A percentile compares a stretch with the other conserved stretches of the same genome.
phyloP scores from a whole-genome alignment of 805 yeast genomes.

The Candida nanaspora region DNA sequence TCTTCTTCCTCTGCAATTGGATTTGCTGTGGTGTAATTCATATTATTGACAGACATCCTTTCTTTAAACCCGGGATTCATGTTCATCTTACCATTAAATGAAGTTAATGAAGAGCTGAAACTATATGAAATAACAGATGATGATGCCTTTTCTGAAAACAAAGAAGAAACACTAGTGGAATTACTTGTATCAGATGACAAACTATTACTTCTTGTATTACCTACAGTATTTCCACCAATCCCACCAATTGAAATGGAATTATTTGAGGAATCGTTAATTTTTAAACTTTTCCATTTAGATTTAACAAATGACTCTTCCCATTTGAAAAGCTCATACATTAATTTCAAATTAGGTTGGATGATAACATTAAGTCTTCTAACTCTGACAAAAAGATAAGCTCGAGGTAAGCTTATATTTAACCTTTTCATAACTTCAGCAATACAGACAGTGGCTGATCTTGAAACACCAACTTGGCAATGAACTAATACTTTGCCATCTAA shows the following conservation, averaged over 20 bases:
- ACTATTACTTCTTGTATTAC: neutral
- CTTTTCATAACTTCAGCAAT: conserved; percentile 92
- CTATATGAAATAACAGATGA: conserved; percentile 4
- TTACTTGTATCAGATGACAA: neutral
- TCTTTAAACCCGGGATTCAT: no score
- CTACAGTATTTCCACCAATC: neutral
- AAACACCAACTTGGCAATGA: conserved; percentile 94
- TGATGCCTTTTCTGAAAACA: conserved; percentile 1
- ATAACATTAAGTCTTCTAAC: conserved; percentile 86
- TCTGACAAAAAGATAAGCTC: conserved; percentile 83
- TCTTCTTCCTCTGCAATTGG: conserved; percentile 1
- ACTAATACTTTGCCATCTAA: conserved; percentile 51
- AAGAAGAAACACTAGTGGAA: neutral
- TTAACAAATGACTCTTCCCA: conserved; percentile 41
- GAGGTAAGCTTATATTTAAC: conserved; percentile 54
- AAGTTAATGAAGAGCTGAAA: conserved; percentile 9
- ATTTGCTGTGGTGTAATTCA: neutral
- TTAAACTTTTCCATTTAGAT: conserved; percentile 5
- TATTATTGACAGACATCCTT: no score
- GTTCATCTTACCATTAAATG: no score
- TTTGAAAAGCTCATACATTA: conserved; percentile 83
- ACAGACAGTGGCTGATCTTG: conserved; percentile 90
- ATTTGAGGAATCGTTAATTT: neutral
- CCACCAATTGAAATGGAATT: no score
- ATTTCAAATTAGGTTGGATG: conserved; percentile 87